phyloP scores from a whole-genome alignment of 2,329 filamentous ascomycete species.

The Aureobasidium sp. region DNA sequence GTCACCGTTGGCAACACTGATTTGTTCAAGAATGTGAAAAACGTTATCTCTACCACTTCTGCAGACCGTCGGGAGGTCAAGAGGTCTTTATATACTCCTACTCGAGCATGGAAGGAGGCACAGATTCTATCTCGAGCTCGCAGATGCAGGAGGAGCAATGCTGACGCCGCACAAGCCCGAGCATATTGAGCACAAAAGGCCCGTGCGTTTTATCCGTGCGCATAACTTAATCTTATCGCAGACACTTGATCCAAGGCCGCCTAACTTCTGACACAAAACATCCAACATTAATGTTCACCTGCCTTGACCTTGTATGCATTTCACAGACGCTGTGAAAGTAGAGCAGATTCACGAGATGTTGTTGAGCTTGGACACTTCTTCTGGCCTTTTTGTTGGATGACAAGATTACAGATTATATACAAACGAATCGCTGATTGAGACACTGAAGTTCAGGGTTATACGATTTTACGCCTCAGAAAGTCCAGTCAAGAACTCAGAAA shows the following conservation, averaged over 20 bases:
- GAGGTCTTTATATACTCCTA: not conserved
- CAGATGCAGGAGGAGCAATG: not conserved
- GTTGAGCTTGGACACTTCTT: not conserved
- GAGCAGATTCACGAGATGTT: not conserved
- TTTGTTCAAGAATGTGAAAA: not conserved
- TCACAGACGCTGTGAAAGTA: not conserved
- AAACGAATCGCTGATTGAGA: not conserved
- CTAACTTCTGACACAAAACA: not conserved
- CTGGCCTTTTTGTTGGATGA: not conserved
- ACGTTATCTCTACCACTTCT: not conserved
- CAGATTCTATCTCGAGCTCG: not conserved
- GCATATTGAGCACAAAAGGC: not conserved
- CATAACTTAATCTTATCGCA: conserved; percentile 5
- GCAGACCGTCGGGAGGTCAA: not conserved
- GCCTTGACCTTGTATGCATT: not conserved
- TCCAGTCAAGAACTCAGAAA: conserved; percentile 76
- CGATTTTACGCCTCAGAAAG: conserved; percentile 45
- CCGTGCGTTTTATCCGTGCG: not conserved
- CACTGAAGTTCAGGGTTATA: not conserved
- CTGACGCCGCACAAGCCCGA: not conserved
- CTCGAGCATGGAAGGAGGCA: not conserved
- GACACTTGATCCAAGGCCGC: not conserved
- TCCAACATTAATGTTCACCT: not conserved
- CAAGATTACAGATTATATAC: not conserved
- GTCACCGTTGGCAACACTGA: not conserved